A percentile compares a stretch with the other conserved stretches of the same genome.
These are phyloP conservation scores for Gracilaria gracilis DNA, from an alignment of 23 red algal species.

Conservation along the genomic window DNA sequence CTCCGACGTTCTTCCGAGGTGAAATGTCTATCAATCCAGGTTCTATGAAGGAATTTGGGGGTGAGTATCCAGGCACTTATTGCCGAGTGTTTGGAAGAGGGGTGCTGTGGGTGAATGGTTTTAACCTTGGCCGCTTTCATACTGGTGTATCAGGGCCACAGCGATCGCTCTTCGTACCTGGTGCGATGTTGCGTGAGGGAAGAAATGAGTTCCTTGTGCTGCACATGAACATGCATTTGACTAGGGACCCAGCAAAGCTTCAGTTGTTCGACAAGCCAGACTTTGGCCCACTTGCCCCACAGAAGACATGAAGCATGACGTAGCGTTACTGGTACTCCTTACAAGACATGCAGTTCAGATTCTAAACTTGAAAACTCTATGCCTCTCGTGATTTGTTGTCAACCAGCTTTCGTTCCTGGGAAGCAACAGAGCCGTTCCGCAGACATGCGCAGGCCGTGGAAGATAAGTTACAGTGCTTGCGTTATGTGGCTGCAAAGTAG, in stretches of 20 bases:
- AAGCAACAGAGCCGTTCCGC: too few species aligned
- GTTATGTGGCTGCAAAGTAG: too few species aligned
- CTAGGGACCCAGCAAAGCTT: constrained; percentile 38
- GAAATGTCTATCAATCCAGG: constrained; percentile 59
- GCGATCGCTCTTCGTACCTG: constrained; percentile 50
- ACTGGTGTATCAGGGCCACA: constrained; percentile 41
- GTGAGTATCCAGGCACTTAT: constrained; percentile 52
- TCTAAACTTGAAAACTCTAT: too few species aligned
- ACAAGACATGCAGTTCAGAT: too few species aligned
- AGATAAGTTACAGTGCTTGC: too few species aligned
- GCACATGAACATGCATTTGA: constrained; percentile 52
- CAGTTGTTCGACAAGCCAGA: constrained; percentile 53
- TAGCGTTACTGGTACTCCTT: background rate
- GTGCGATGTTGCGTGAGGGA: constrained; percentile 41
- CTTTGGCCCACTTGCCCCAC: constrained; percentile 19
- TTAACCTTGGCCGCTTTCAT: constrained; percentile 64
- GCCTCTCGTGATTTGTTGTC: too few species aligned
- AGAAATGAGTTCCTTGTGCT: constrained; percentile 53
- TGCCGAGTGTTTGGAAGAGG: constrained; percentile 58
- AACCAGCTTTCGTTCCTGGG: too few species aligned
- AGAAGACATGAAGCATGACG: background rate
- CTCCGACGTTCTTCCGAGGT: constrained; percentile 43
- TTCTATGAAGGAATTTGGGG: constrained; percentile 23
- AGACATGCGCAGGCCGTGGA: too few species aligned
- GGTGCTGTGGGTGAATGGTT: constrained; percentile 65